phyloP scores from a whole-genome alignment of 306 rosid genomes.

The Aeschynomene evenia region DNA sequence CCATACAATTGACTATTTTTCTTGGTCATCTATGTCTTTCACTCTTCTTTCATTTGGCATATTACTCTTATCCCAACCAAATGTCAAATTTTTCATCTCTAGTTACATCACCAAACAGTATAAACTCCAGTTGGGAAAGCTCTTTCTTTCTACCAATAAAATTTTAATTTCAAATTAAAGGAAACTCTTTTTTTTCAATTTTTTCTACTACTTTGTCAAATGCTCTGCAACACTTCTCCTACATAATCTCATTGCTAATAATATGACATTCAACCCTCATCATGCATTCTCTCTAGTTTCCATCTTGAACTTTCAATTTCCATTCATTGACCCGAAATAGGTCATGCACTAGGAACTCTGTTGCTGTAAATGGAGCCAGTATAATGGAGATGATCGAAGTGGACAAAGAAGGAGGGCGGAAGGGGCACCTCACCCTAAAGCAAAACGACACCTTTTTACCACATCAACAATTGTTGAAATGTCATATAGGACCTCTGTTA shows the following conservation, averaged over 20 bases:
- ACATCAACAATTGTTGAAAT: too few species aligned
- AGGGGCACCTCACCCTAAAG: too few species aligned
- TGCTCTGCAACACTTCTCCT: slow-evolving; percentile 78
- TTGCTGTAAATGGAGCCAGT: too few species aligned
- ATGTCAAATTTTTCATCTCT: slow-evolving; percentile 69
- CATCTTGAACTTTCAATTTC: slow-evolving; percentile 83
- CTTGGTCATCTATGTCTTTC: slow-evolving; percentile 46
- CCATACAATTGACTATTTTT: slow-evolving; percentile 82
- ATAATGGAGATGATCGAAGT: too few species aligned
- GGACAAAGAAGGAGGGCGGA: too few species aligned
- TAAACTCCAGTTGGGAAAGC: slow-evolving; percentile 74
- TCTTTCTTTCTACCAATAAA: slow-evolving; percentile 84
- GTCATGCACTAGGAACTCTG: too few species aligned
- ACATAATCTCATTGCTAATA: slow-evolving; percentile 67
- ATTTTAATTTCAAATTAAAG: slow-evolving; percentile 63
- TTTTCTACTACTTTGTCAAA: slow-evolving; percentile 73
- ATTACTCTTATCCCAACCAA: slow-evolving; percentile 67
- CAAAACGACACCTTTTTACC: too few species aligned
- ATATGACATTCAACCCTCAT: slow-evolving; percentile 57
- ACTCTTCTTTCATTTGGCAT: slow-evolving; percentile 55
- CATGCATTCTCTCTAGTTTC: slow-evolving; percentile 90
- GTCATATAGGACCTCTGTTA: too few species aligned
- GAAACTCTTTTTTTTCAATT: slow-evolving; percentile 81
- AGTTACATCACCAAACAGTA: slow-evolving; percentile 69
- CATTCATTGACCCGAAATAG: slow-evolving; percentile 78